Evolutionary conservation across 768 basidiomycete genomes (phyloP).

Genomic region (Termitomyces sp.): DNA sequence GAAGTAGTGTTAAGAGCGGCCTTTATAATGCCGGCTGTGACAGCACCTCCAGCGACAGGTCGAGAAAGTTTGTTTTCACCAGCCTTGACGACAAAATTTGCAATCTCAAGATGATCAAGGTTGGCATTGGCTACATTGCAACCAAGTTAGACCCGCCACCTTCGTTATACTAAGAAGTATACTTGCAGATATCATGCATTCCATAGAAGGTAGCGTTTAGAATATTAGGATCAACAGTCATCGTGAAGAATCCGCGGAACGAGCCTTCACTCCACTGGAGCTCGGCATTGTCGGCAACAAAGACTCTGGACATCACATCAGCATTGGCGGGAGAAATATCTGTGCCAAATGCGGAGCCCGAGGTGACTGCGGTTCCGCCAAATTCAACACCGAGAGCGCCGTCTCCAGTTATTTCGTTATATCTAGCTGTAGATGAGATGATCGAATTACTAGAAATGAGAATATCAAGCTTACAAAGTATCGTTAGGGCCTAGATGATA

Average conservation of each 20-base stretch:
- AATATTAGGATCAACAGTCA: not conserved
- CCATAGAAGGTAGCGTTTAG: conserved; percentile 1
- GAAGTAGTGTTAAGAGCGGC: not conserved
- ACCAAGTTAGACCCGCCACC: not conserved
- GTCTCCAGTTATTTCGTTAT: not conserved
- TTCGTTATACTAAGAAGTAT: not conserved
- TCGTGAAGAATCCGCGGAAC: not conserved
- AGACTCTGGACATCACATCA: not conserved
- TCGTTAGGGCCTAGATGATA: not conserved
- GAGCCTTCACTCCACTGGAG: conserved; percentile 2
- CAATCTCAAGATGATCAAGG: conserved; percentile 1
- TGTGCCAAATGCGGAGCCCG: not conserved
- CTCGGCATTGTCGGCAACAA: not conserved
- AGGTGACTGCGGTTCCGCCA: not conserved
- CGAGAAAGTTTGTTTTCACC: no score
- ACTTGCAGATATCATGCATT: not conserved
- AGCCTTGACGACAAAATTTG: conserved; percentile 7
- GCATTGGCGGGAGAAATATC: not conserved
- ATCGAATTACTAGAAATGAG: not conserved
- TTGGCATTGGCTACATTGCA: not conserved
- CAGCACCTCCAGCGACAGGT: conserved; percentile 10
- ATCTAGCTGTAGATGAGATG: not conserved
- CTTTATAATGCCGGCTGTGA: conserved; percentile 5
- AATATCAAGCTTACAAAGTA: not conserved
- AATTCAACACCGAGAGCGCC: not conserved